Percentiles rank a stretch among this genome's conserved stretches.
These are phyloP conservation scores for Santalum album DNA, from an alignment of 164 flowering plant genomes.

Conservation along the genomic window DNA sequence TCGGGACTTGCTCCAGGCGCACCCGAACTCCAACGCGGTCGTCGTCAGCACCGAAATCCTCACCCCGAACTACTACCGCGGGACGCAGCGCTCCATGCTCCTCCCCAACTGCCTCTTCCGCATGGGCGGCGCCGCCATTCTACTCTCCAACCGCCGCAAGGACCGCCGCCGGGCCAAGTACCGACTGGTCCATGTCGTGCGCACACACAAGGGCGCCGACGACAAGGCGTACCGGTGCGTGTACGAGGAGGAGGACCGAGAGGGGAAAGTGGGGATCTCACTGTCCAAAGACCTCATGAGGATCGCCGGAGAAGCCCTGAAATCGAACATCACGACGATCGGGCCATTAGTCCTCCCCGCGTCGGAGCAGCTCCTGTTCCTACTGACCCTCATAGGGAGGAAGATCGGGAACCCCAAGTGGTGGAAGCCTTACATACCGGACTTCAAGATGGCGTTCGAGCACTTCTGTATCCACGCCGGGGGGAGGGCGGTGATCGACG, in stretches of 20 bases:
- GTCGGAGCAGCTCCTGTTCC: constrained; percentile 3
- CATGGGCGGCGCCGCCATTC: constrained; percentile 2
- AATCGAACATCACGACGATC: constrained; percentile 3
- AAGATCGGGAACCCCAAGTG: background rate
- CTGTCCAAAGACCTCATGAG: background rate
- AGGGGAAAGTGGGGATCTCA: background rate
- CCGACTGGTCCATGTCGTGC: background rate
- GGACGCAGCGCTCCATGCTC: constrained; percentile 1
- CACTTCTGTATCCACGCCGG: background rate
- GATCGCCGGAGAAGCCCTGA: constrained; percentile 2
- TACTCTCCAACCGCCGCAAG: background rate
- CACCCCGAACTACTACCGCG: constrained; percentile 1
- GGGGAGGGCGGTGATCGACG: background rate
- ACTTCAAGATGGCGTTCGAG: background rate
- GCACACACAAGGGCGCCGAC: background rate
- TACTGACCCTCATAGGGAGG: background rate
- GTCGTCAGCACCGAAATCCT: constrained; percentile 1
- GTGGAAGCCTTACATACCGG: constrained; percentile 1
- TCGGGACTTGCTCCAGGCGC: background rate
- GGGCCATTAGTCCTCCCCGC: constrained; percentile 1
- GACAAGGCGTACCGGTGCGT: constrained; percentile 2
- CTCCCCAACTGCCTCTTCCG: constrained; percentile 5
- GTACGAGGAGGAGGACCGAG: constrained; percentile 4
- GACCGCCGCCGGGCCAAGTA: background rate
- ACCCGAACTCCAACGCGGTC: background rate